Evolutionary conservation across 2,329 filamentous ascomycete genomes (phyloP).

Genomic region (Botrytis paeoniae): DNA sequence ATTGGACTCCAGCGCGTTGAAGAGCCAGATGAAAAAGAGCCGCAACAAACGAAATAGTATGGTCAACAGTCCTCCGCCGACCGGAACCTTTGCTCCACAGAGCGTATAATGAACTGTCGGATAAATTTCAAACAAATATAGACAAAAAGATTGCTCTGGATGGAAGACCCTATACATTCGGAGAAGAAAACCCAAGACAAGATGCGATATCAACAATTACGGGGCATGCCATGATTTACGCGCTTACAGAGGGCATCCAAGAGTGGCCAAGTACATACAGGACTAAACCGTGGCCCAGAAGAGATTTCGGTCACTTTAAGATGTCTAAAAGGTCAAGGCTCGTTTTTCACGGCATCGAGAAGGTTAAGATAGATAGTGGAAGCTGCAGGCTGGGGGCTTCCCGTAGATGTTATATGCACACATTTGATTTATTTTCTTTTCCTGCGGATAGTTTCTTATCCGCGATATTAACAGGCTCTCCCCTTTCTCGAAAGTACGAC

Average conservation of each 20-base stretch:
- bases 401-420: constrained; percentile 4
- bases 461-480: not conserved
- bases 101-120: constrained; percentile 18
- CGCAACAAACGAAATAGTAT: constrained; percentile 92
- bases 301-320: not conserved
- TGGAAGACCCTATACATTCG: not conserved
- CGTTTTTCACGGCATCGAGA: constrained; percentile 5
- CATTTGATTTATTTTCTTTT: constrained; percentile 12
- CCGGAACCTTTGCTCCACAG: constrained; percentile 23
- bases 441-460: not conserved
- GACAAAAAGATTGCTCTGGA: not conserved
- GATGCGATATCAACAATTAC: not conserved
- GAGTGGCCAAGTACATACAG: not conserved
- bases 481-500: not conserved
- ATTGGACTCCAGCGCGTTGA: constrained; percentile 89
- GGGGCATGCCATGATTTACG: constrained; percentile 8
- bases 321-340: not conserved
- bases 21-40: constrained; percentile 98
- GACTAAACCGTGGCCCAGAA: not conserved
- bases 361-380: constrained; percentile 6
- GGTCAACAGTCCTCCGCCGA: constrained; percentile 81
- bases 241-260: not conserved
- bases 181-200: not conserved
- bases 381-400: not conserved
- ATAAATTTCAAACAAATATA: not conserved